Evolutionary conservation across 208 protist genomes (phyloP).

Genomic region (Tritrichomonas foetus): DNA sequence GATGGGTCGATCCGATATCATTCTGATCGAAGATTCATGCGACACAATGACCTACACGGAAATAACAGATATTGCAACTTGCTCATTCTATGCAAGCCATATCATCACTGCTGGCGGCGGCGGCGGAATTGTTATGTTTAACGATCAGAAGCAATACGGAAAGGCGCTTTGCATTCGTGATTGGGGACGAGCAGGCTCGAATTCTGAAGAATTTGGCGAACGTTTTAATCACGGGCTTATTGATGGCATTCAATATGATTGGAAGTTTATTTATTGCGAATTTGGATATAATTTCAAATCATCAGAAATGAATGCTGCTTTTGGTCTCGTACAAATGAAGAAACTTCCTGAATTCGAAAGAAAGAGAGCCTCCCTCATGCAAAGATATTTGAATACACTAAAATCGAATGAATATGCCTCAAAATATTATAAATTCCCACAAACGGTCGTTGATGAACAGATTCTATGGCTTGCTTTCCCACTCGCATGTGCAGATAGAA

Average conservation of each 20-base stretch:
- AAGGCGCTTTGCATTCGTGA: conserved; percentile 48
- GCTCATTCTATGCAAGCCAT: conserved; percentile 49
- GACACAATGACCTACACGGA: conserved; percentile 47
- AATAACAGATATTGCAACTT: conserved; percentile 46
- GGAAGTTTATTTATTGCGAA: conserved; percentile 53
- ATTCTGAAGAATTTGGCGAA: conserved; percentile 48
- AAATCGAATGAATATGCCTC: not conserved
- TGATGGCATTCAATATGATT: conserved; percentile 54
- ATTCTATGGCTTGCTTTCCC: conserved; percentile 48
- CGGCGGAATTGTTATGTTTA: conserved; percentile 55
- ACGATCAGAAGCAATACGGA: not conserved
- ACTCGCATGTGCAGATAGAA: conserved; percentile 40
- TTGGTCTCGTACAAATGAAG: conserved; percentile 49
- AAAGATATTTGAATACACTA: conserved; percentile 47
- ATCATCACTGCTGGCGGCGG: conserved; percentile 50
- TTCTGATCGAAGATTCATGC: conserved; percentile 52
- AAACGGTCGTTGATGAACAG: not conserved
- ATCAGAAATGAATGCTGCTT: conserved; percentile 55
- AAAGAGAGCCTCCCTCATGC: not conserved
- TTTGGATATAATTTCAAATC: conserved; percentile 55
- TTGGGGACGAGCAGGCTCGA: conserved; percentile 53
- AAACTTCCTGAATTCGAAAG: conserved; percentile 44
- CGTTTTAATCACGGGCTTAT: conserved; percentile 45
- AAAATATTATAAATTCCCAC: conserved; percentile 28
- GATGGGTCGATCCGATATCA: conserved; percentile 41